Evolutionary conservation across 176 grass and related monocot species (phyloP), one percentile per base, ranked within the genome.

Genomic region (Oryza meridionalis): DNA sequence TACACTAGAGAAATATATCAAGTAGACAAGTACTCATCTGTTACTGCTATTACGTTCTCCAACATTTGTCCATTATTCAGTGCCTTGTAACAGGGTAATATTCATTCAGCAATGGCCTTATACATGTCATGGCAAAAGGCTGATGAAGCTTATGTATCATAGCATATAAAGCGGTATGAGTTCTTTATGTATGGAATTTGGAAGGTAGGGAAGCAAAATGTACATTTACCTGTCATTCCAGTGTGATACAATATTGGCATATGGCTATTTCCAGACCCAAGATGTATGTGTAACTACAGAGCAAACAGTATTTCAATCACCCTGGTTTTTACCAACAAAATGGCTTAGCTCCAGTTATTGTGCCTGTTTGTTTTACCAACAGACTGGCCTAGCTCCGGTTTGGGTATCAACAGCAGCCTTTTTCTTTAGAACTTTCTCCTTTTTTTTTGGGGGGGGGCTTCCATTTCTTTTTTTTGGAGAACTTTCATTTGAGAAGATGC

Each of bases 1-100:
- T 63, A 72, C n/a, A 72, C 11, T n/a, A 44, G 26, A 75, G 33
- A 75, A 75, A 43, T 81, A 25, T 40, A 40, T 40, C 38, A 16
- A 26, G 29, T 70, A 40, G 0, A 37, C 0, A 37, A 37, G 33
- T 37, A 6, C 0, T 10, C 67, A 55, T 40, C 66, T 81, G 47
- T 16, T 67, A 70, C 37, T 68, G 46, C 46, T 10, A 11, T 10
- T 43, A 43, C 9, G 40, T 9, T 42, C 2, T 42, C 40, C 40
- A 42, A 42, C 40, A 10, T 0, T 43, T 43, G 42, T 10, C 9
- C 42, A 43, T 43, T 43, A 43, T 43, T 43, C 7, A 43, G 42
- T 43, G 46, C 27, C 62, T 22, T 33, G 16, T 26, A 29, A 58
- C 13, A 25, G 8, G 46, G 12, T 51, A 37, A 53, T 43, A 29